Base-by-base conservation (phyloP, 352 stramenopile genomes). In the Pythium vanterpoolii region DNA sequence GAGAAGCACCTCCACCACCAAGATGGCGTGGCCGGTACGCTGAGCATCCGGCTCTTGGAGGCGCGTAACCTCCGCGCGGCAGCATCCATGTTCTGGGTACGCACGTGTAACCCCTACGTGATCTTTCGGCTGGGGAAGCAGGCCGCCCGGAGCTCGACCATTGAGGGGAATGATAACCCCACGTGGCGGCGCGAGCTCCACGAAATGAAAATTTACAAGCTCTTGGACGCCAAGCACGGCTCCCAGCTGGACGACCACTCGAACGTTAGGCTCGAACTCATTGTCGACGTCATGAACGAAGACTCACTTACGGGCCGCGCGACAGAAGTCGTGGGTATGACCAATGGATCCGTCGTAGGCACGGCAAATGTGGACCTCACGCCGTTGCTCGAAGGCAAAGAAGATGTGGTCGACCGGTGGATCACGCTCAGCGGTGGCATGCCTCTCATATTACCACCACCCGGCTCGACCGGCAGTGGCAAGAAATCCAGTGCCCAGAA, bases 51-150 rank as follows among this genome's bases (percentile, higher is more conserved):
- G 0, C 65, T 93, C 14, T 69, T 93, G 16, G 81, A 86, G 31
- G 83, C 83, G 33, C 77, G 79, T 27, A 85, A 89, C 62, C 69
- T 93, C 40, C 81, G 73, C 19, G 80, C 81, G 19, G 79, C 75
- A 9, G 65, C 80, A 24, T 90, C 83, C 57, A 89, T 93, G 79
- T 93, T 93, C 62, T 90, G 83, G 76, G 71, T 86, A 43, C 83
- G 81, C 54, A 89, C 79, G 33, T 93, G 83, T 64, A 90, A 90
- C 42, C 81, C 83, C 28, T 93, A 93, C 66, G 79, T 93, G 62
- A 93, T 93, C 58, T 93, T 93, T 62, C 81, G 83, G 38, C 56
- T 90, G 26, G 83, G 83, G 36, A 88, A 87, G 62, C 73, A 86
- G 56, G 86, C 71, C 47, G 62, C 70, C 26, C 83, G 83, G 46